Percentiles rank a stretch among this genome's conserved stretches.
These are phyloP conservation scores for Anthracocystis panici-leucophaei DNA, from an alignment of 1,284 basidiomycete genomes.

Conservation along the genomic window DNA sequence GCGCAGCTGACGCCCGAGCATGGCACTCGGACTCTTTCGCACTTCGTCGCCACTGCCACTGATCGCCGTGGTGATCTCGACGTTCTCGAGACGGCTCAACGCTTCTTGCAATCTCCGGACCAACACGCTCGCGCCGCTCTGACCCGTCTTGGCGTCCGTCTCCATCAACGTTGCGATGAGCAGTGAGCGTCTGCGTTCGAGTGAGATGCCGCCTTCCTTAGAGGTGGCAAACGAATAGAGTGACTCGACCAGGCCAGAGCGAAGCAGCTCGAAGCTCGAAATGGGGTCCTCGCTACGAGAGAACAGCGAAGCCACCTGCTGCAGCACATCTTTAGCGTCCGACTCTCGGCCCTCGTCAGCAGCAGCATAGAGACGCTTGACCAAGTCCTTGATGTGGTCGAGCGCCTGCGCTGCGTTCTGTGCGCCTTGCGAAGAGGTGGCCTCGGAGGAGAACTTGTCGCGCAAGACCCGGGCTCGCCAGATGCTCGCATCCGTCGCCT, in stretches of 20 bases:
- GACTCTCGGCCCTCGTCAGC: slow-evolving; percentile 69
- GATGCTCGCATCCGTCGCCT: slow-evolving; percentile 61
- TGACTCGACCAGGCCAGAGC: slow-evolving; percentile 91
- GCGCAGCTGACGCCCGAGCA: slow-evolving; percentile 62
- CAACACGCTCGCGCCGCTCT: slow-evolving; percentile 45
- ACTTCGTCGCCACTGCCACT: slow-evolving; percentile 50
- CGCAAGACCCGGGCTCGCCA: slow-evolving; percentile 62
- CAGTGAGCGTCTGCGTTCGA: slow-evolving; percentile 45
- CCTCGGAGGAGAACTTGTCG: slow-evolving; percentile 53
- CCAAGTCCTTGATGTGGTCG: slow-evolving; percentile 56
- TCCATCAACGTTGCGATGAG: slow-evolving; percentile 53
- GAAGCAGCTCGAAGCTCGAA: slow-evolving; percentile 94
- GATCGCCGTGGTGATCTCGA: slow-evolving; percentile 60
- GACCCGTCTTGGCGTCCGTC: slow-evolving; percentile 19
- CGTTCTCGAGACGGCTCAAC: slow-evolving; percentile 63
- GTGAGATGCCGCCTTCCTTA: slow-evolving; percentile 35
- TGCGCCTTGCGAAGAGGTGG: slow-evolving; percentile 50
- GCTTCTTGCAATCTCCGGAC: slow-evolving; percentile 63
- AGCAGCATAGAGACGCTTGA: slow-evolving; percentile 66
- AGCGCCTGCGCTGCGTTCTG: slow-evolving; percentile 57
- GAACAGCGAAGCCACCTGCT: slow-evolving; percentile 83
- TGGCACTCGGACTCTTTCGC: slow-evolving; percentile 52
- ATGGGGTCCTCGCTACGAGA: slow-evolving; percentile 78
- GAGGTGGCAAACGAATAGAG: slow-evolving; percentile 85
- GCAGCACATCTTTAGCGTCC: slow-evolving; percentile 73